Percentiles rank a stretch among this genome's conserved stretches.
Evolutionary conservation across 257 asterid species (phyloP).

Genomic region (Solanum appendiculatum): DNA sequence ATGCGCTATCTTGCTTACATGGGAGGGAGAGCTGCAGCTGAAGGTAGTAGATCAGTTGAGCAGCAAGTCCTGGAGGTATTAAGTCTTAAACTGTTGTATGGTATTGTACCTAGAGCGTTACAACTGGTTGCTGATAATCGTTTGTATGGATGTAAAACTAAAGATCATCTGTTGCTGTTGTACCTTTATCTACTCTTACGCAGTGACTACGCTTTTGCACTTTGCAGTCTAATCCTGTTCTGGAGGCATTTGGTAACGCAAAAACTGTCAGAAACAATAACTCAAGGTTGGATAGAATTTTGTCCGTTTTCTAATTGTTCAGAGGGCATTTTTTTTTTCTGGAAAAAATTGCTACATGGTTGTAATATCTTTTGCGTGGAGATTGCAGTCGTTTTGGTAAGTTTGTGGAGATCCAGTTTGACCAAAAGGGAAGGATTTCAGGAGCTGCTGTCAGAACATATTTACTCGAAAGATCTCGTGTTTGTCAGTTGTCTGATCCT

Average conservation of each 20-base stretch:
- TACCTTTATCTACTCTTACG: background rate
- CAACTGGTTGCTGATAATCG: background rate
- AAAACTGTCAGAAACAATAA: conserved; percentile 97
- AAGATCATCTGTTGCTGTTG: background rate
- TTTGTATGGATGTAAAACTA: background rate
- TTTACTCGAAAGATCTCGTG: conserved; percentile 97
- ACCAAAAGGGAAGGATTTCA: conserved; percentile 74
- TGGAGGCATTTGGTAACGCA: conserved; percentile 99
- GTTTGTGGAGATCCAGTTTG: conserved; percentile 98
- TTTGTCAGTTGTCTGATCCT: conserved; percentile 98
- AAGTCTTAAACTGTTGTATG: background rate
- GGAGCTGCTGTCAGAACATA: conserved; percentile 99
- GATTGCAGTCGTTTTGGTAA: conserved; percentile 93
- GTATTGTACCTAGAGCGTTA: background rate
- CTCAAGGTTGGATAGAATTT: conserved; percentile 56
- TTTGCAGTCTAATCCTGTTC: conserved; percentile 95
- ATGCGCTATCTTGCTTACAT: conserved; percentile 98
- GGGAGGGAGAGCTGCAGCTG: conserved; percentile 90
- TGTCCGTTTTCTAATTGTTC: background rate
- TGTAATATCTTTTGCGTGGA: conserved; percentile 12
- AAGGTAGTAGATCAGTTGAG: conserved; percentile 92
- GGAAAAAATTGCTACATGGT: background rate
- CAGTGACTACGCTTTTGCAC: background rate
- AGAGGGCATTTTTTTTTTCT: background rate
- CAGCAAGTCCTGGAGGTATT: conserved; percentile 97